Conservation (phyloP, 495 filamentous ascomycete species). For the Hypomontagnella monticulosa region DNA sequence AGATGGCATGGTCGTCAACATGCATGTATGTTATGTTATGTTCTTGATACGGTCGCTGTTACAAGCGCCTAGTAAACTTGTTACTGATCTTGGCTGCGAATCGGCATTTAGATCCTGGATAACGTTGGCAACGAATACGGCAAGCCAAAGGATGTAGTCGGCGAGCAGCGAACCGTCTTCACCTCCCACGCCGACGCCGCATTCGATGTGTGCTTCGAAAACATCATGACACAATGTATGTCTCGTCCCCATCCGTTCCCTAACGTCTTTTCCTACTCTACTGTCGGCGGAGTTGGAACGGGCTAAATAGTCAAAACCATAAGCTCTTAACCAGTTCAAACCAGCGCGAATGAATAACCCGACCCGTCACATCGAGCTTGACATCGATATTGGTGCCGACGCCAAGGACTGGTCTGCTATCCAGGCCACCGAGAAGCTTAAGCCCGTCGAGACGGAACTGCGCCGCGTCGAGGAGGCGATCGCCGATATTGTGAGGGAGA, state of each 20-base stretch:
- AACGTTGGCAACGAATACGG: slow-evolving; percentile 95
- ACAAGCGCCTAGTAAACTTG: background rate
- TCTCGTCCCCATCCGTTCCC: slow-evolving; percentile 10
- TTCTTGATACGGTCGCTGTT: background rate
- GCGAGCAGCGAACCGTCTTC: slow-evolving; percentile 92
- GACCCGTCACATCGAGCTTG: slow-evolving; percentile 85
- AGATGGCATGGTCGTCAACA: slow-evolving; percentile 93
- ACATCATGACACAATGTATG: slow-evolving; percentile 76
- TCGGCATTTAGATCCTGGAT: slow-evolving; percentile 81
- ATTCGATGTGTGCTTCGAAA: slow-evolving; percentile 98
- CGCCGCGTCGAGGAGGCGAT: slow-evolving; percentile 91
- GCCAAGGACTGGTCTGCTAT: slow-evolving; percentile 98
- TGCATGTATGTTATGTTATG: slow-evolving; percentile 77
- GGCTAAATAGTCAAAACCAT: slow-evolving; percentile 33
- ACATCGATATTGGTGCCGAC: slow-evolving; percentile 98
- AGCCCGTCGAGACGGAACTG: slow-evolving; percentile 95
- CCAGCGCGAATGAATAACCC: slow-evolving; percentile 63
- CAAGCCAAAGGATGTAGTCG: slow-evolving; percentile 86
- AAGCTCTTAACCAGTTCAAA: slow-evolving; percentile 46
- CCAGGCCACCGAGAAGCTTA: slow-evolving; percentile 95
- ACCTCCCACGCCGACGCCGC: slow-evolving; percentile 93
- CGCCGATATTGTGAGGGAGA: slow-evolving; percentile 81
- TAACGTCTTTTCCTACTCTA: slow-evolving; percentile 8
- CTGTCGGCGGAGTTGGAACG: slow-evolving; percentile 23
- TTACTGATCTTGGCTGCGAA: slow-evolving; percentile 15